phyloP scores from a whole-genome alignment of 1,139 yeast genomes.

The Eremothecium sinecaudum region DNA sequence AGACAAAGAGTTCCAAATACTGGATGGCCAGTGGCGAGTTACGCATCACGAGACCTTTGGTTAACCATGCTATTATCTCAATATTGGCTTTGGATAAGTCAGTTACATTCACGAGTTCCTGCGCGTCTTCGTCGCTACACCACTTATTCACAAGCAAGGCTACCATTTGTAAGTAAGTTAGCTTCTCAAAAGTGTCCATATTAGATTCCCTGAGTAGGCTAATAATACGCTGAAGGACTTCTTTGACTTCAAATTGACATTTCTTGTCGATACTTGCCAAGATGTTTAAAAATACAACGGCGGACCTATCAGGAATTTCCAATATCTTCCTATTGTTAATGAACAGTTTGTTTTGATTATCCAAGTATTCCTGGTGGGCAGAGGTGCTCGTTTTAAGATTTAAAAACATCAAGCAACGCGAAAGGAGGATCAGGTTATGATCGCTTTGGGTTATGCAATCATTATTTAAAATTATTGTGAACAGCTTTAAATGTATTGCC shows the following conservation, averaged over 20 bases:
- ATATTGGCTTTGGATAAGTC: conserved; percentile 25
- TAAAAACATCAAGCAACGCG: conserved; percentile 21
- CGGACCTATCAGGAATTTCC: conserved; percentile 34
- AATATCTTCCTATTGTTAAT: conserved; percentile 25
- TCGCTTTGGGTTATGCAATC: conserved; percentile 19
- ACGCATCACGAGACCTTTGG: conserved; percentile 59
- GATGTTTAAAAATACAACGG: conserved; percentile 42
- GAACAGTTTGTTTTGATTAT: conserved; percentile 15
- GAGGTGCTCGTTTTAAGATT: conserved; percentile 15
- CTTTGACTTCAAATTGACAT: conserved; percentile 12
- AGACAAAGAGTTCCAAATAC: conserved; percentile 34
- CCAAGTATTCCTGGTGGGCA: conserved; percentile 16
- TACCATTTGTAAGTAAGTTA: conserved; percentile 52
- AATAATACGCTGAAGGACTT: conserved; percentile 13
- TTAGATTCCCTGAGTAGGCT: conserved; percentile 11
- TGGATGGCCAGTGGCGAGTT: conserved; percentile 42
- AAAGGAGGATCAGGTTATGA: conserved; percentile 22
- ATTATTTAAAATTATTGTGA: conserved; percentile 12
- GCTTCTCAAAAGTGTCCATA: conserved; percentile 28
- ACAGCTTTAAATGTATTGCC: conserved; percentile 16
- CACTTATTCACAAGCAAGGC: conserved; percentile 52
- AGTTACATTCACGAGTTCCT: conserved; percentile 11
- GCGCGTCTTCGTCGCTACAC: conserved; percentile 16
- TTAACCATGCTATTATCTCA: conserved; percentile 58
- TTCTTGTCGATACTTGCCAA: conserved; percentile 43